Conservation (phyloP, 192 early-diverging fungal species). For the Backusella australiensis region DNA sequence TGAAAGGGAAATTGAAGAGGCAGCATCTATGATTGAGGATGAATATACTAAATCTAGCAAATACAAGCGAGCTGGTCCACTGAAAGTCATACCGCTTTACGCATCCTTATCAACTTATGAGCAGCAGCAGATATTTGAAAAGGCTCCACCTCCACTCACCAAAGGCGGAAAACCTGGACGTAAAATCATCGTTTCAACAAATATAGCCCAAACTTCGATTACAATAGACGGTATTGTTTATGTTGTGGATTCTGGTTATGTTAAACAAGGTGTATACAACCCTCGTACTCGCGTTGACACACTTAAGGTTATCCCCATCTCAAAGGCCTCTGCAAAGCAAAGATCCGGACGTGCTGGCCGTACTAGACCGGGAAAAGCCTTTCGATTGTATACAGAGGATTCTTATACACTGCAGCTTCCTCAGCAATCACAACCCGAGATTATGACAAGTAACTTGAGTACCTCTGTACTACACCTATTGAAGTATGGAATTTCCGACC, state of each 20-base stretch:
- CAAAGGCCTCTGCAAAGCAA: slow-evolving; percentile 94
- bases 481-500: slow-evolving; percentile 93
- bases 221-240: slow-evolving; percentile 99
- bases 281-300: slow-evolving; percentile 96
- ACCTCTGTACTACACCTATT: slow-evolving; percentile 94
- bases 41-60: slow-evolving; percentile 70
- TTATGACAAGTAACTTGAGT: slow-evolving; percentile 93
- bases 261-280: slow-evolving; percentile 99
- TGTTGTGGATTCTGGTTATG: slow-evolving; percentile 96
- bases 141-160: slow-evolving; percentile 76
- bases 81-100: slow-evolving; percentile 87
- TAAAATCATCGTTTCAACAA: slow-evolving; percentile 97
- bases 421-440: slow-evolving; percentile 98
- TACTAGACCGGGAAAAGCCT: slow-evolving; percentile 95
- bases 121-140: slow-evolving; percentile 92
- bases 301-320: slow-evolving; percentile 91
- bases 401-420: slow-evolving; percentile 89
- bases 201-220: slow-evolving; percentile 96
- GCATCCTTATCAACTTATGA: slow-evolving; percentile 85
- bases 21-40: slow-evolving; percentile 76
- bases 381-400: slow-evolving; percentile 97
- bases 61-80: slow-evolving; percentile 62
- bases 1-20: slow-evolving; percentile 98
- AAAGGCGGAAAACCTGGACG: slow-evolving; percentile 85
- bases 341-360: slow-evolving; percentile 97